These are phyloP conservation scores for Eucalyptus virginea DNA, from an alignment of 345 rosid species.

Conservation along the genomic window DNA sequence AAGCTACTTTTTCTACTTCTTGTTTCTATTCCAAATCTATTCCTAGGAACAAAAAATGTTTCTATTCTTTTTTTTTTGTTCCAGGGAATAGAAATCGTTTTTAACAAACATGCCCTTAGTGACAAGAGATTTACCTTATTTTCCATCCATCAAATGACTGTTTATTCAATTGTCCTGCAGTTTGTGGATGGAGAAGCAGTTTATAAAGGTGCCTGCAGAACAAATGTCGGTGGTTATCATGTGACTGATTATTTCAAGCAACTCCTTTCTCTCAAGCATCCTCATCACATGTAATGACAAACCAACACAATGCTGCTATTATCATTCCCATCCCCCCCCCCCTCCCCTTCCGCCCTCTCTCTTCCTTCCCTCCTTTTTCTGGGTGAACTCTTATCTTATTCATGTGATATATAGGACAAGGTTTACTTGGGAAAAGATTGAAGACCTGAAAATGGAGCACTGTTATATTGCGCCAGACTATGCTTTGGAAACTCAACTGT, in stretches of 20 bases:
- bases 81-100: too few species aligned
- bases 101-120: not conserved
- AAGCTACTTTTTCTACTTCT: too few species aligned
- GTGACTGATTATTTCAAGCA: slow-evolving; percentile 88
- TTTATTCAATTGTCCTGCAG: slow-evolving; percentile 19
- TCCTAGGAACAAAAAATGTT: too few species aligned
- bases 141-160: not conserved
- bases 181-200: slow-evolving; percentile 80
- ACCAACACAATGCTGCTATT: not conserved
- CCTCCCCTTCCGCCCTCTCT: not conserved
- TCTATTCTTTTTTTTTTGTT: too few species aligned
- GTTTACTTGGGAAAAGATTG: slow-evolving; percentile 91
- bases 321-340: not conserved
- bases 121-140: not conserved
- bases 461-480: slow-evolving; percentile 77
- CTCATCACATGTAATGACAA: slow-evolving; percentile 70
- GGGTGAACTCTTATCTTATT: not conserved
- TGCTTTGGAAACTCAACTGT: slow-evolving; percentile 53
- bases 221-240: slow-evolving; percentile 89
- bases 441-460: slow-evolving; percentile 94
- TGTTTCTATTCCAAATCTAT: too few species aligned
- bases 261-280: slow-evolving; percentile 86
- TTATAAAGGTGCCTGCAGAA: slow-evolving; percentile 71
- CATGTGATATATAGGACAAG: slow-evolving; percentile 37
- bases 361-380: not conserved